Evolutionary conservation across 257 asterid species (phyloP), one percentile per base, ranked within the genome.

Genomic region (Fraxinus americana): DNA sequence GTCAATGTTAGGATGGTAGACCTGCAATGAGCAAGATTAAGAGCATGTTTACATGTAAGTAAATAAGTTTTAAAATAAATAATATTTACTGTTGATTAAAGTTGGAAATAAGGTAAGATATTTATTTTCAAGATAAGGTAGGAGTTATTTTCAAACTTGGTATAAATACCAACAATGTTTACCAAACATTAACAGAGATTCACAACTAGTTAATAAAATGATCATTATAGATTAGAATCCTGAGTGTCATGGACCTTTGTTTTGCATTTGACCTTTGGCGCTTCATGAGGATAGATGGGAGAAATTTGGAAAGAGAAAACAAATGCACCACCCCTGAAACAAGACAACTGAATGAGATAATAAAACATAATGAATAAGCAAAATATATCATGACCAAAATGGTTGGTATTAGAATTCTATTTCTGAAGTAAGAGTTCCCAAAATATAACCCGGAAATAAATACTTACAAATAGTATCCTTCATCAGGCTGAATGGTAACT

Each of bases 191-290:
- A 19, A 19, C 66, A 63, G 27, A 29, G 35, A 17, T 65, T 39
- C 70, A 78, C 14, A 76, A 45, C 19, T 38, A 63, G 61, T 16
- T 71, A 72, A 50, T 23, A 23, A 21, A 79, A 52, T 52, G 23
- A 52, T 52, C 63, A 6, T 17, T 4, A 19, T 63, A 38, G 35
- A 45, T 19, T 14, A 3, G 61, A 79, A 71, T 19, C 45, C 21
- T 16, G 35, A 30, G 74, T 66, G 25, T 19, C 43, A 29, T 73
- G 66, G 78, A 89, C 93, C 93, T 87, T 89, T 4, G 93, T 89
- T 90, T 83, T 87, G 93, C 90, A 89, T 82, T 89, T 89, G 69
- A 89, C 90, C 83, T 89, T 89, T n/a, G 94, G 94, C 17, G 91
- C 91, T 43, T 89, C 90, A 45, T 89, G 91, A 70, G 94, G 94